Percentiles rank a stretch among this genome's conserved stretches.
Conservation (phyloP, 139 green algal species). For the Closterium sp. region DNA sequence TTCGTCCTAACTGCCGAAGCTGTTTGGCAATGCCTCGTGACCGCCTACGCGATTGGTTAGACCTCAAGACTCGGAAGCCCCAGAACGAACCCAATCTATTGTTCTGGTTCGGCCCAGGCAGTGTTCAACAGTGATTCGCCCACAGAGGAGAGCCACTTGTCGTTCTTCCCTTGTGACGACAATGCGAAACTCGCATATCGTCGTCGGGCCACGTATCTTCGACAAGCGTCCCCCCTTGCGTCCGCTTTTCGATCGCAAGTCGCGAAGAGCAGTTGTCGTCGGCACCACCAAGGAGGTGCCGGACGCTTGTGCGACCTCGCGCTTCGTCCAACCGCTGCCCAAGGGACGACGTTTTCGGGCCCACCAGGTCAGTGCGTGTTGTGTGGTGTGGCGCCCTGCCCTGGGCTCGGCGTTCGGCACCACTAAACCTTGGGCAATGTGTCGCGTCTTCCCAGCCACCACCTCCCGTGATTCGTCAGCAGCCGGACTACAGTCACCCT, state of each 20-base stretch:
- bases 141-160: not conserved
- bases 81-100: not conserved
- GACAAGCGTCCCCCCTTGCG: not conserved
- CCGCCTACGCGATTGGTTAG: not conserved
- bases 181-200: not conserved
- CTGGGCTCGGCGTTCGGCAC: not conserved
- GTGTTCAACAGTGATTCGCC: not conserved
- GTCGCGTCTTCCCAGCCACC: not conserved
- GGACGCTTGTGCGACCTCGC: not conserved
- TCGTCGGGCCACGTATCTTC: not conserved
- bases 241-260: not conserved
- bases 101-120: not conserved
- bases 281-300: not conserved
- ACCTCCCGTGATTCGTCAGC: not conserved
- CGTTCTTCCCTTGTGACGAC: not conserved
- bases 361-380: not conserved
- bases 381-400: too few species aligned
- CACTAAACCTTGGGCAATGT: not conserved
- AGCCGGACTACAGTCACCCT: not conserved
- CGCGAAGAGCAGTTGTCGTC: not conserved
- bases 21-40: not conserved
- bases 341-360: not conserved
- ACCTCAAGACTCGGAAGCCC: not conserved
- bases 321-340: not conserved
- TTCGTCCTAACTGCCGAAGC: not conserved